These are phyloP conservation scores for Ustilago tritici DNA, from an alignment of 1,284 basidiomycete genomes.

Conservation along the genomic window DNA sequence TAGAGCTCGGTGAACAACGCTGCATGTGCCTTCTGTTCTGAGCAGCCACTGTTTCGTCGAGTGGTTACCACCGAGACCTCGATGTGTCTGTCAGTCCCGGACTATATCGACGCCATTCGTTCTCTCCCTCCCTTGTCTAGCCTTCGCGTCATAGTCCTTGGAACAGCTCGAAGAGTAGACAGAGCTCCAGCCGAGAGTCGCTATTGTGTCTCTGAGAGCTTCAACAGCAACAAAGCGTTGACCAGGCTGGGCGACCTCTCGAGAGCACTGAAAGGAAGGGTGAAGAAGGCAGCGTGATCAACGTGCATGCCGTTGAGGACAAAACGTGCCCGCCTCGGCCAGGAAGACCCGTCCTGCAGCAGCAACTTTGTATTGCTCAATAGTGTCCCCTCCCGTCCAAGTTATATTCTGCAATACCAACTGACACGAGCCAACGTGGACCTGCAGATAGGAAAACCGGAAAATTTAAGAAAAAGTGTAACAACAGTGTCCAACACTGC, in stretches of 20 bases:
- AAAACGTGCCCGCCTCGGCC: conserved; percentile 35
- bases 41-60: background rate
- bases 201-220: background rate
- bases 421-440: conserved; percentile 24
- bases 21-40: background rate
- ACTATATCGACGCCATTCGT: background rate
- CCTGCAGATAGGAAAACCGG: conserved; percentile 23
- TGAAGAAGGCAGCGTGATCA: conserved; percentile 9
- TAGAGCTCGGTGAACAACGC: conserved; percentile 9
- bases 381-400: background rate
- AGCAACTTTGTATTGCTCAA: conserved; percentile 10
- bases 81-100: background rate
- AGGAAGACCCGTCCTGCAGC: conserved; percentile 28
- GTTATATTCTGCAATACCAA: background rate
- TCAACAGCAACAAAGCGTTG: background rate
- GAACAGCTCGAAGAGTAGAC: background rate
- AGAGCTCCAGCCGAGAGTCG: background rate
- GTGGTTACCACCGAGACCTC: background rate
- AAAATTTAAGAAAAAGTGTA: background rate
- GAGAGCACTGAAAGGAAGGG: background rate
- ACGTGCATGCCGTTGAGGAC: conserved; percentile 23
- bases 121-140: background rate
- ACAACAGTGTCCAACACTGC: conserved; percentile 3
- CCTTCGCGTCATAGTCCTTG: background rate
- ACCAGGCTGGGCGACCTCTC: background rate